Evolutionary conservation across 2,329 filamentous ascomycete species (phyloP).

Genomic region (Calycina herbarum): DNA sequence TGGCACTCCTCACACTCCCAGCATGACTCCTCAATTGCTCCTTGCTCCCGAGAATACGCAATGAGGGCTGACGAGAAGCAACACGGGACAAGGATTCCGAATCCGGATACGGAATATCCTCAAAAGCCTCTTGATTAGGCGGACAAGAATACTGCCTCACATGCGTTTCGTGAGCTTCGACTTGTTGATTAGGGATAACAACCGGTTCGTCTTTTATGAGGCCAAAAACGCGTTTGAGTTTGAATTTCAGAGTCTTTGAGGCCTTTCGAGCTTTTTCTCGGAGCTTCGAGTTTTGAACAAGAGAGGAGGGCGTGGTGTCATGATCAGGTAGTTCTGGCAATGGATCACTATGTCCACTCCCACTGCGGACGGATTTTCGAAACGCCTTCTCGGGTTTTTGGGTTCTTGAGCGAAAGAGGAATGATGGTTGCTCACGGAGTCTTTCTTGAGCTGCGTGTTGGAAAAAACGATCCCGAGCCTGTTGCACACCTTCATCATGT

Average conservation of each 20-base stretch:
- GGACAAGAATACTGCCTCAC: slow-evolving; percentile 30
- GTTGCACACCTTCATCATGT: slow-evolving; percentile 41
- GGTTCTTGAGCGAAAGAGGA: slow-evolving; percentile 44
- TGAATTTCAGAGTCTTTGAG: slow-evolving; percentile 61
- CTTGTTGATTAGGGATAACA: slow-evolving; percentile 52
- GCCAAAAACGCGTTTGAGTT: slow-evolving; percentile 58
- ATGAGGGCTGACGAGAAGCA: slow-evolving; percentile 49
- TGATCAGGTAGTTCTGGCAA: slow-evolving; percentile 34
- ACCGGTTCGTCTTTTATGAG: slow-evolving; percentile 40
- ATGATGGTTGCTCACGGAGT: slow-evolving; percentile 45
- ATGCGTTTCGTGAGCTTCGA: slow-evolving; percentile 44
- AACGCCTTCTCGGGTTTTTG: slow-evolving; percentile 39
- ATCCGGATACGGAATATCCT: slow-evolving; percentile 40
- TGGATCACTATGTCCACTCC: slow-evolving; percentile 42
- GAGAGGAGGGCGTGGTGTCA: slow-evolving; percentile 32
- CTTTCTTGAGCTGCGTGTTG: slow-evolving; percentile 40
- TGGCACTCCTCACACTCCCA: slow-evolving; percentile 53
- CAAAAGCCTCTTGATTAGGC: slow-evolving; percentile 36
- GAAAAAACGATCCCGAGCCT: slow-evolving; percentile 41
- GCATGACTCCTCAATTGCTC: slow-evolving; percentile 52
- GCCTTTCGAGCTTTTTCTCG: slow-evolving; percentile 59
- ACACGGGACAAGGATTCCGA: slow-evolving; percentile 50
- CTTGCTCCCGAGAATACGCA: slow-evolving; percentile 49
- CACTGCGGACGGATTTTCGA: slow-evolving; percentile 52
- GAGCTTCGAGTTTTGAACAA: slow-evolving; percentile 37